Evolutionary conservation across 495 filamentous ascomycete genomes (phyloP), one percentile per base, ranked within the genome.

Genomic region (Xylaria sp.): DNA sequence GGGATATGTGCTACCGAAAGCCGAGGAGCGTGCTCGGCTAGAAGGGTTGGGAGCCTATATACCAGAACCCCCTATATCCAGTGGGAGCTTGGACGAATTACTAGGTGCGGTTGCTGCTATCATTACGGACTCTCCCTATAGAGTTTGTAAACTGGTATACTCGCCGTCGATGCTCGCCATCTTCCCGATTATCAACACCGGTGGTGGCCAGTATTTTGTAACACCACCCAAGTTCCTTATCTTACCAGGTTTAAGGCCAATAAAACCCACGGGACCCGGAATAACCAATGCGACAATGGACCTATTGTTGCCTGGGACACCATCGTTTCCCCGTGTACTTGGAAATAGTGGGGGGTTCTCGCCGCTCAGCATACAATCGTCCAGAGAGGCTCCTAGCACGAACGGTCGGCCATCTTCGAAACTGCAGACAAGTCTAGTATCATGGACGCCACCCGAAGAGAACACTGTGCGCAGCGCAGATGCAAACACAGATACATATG

Each of bases 61-160:
- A 66, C 88, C 86, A 33, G 80, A 81, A 12, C 86, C 90, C 50
- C 24, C 93, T 8, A 87, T 90, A 1, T 80, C 80, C 35, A 82
- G 83, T 12, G 85, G 86, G n/a, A 85, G 88, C 41, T 80, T 97
- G 53, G 85, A 90, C 8, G 85, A 89, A 35, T 87, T 97, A 57
- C 80, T 99, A n/a, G 91, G 94, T 69, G 93, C 95, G 1, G 88
- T 97, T 55, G 88, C 90, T 14, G 86, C 89, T 50, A 94, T 98
- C 53, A 88, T 97, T 68, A 85, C 90, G 52, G 87, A 91, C 71
- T 98, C 96, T 0, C 91, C 90, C 64, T 91, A 89, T 80, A 89
- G 93, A 21, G 90, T 92, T 19, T 89, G 90, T 68, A 88, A 93
- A 72, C 89, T 98, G 68, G 81, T 97, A 31, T 93, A 90, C 70